Evolutionary conservation across 1,284 basidiomycete species (phyloP).

Genomic region (Erythrobasidium hasegawianum): DNA sequence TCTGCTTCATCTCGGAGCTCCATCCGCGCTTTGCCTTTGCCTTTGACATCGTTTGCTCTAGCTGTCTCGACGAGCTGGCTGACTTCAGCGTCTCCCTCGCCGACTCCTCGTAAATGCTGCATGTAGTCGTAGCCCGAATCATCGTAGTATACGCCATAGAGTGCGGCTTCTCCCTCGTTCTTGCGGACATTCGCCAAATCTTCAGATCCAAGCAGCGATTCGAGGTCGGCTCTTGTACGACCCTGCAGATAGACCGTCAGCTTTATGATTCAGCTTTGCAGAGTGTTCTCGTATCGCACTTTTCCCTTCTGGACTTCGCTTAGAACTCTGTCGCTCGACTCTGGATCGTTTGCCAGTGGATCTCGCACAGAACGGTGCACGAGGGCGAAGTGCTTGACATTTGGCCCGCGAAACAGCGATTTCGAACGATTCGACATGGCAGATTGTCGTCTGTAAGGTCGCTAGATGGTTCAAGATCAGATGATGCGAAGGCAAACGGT

Average conservation of each 20-base stretch:
- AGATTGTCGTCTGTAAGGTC: background rate
- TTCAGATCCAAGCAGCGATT: conserved; percentile 60
- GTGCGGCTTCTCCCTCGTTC: conserved; percentile 72
- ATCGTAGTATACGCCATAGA: conserved; percentile 92
- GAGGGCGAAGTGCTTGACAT: conserved; percentile 89
- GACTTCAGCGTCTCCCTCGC: conserved; percentile 58
- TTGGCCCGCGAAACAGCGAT: conserved; percentile 83
- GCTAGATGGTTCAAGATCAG: too few relatives aligned
- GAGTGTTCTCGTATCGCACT: conserved; percentile 35
- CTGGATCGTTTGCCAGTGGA: conserved; percentile 89
- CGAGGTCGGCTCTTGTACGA: conserved; percentile 70
- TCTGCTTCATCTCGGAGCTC: conserved; percentile 24
- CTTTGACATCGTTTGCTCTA: conserved; percentile 18
- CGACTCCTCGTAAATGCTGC: conserved; percentile 83
- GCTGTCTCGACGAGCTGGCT: conserved; percentile 41
- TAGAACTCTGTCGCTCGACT: conserved; percentile 81
- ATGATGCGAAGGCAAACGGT: background rate
- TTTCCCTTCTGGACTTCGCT: conserved; percentile 66
- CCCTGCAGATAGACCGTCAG: conserved; percentile 54
- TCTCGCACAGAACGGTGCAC: conserved; percentile 95
- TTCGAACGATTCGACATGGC: conserved; percentile 39
- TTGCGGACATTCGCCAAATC: conserved; percentile 10
- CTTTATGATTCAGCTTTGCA: background rate
- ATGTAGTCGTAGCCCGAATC: conserved; percentile 99
- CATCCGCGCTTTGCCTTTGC: conserved; percentile 39